Evolutionary conservation across 305 asterid species (phyloP).

Genomic region (Fraxinus velutina): DNA sequence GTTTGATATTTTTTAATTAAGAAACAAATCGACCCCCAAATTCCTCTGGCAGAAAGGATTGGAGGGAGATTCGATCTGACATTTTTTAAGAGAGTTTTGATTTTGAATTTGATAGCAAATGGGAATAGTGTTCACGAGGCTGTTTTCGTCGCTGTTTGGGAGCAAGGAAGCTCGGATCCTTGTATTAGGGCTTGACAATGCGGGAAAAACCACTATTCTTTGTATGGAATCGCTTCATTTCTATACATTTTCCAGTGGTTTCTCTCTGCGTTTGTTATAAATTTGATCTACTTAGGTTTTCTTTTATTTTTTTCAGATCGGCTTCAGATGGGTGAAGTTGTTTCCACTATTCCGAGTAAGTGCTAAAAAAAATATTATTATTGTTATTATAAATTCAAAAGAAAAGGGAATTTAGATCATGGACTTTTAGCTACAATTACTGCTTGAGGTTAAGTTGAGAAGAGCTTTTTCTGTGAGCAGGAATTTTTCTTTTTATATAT

Average conservation of each 20-base stretch:
- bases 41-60: constrained; percentile 1
- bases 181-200: constrained; percentile 85
- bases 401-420: background rate
- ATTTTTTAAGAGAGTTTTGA: background rate
- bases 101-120: constrained; percentile 28
- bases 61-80: background rate
- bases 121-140: constrained; percentile 79
- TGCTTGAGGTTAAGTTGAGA: background rate
- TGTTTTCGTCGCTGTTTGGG: constrained; percentile 76
- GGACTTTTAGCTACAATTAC: background rate
- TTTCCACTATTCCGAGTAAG: constrained; percentile 86
- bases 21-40: constrained; percentile 12
- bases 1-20: background rate
- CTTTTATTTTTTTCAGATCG: constrained; percentile 53
- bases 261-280: background rate
- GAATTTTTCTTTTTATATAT: background rate
- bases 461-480: background rate
- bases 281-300: constrained; percentile 7
- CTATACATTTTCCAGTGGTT: background rate
- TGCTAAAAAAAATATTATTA: constrained; percentile 5
- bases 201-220: constrained; percentile 84
- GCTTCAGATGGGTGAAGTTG: constrained; percentile 96
- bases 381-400: background rate
- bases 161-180: constrained; percentile 92
- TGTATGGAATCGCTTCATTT: constrained; percentile 37